These are phyloP conservation scores for Sclerotinia trifoliorum DNA, from an alignment of 2,329 filamentous ascomycete genomes.

Conservation along the genomic window DNA sequence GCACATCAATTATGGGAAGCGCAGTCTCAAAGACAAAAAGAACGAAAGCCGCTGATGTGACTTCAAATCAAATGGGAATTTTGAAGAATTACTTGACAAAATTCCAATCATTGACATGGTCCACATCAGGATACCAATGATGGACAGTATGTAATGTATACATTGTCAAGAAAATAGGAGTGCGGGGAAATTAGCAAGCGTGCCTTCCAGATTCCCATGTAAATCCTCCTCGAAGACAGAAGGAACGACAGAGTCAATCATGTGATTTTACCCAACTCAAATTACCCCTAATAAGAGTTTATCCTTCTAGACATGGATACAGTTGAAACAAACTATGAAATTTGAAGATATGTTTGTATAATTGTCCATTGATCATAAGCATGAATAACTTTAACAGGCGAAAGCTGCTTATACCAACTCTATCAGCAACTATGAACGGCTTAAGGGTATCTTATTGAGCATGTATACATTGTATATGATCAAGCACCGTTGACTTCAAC, in stretches of 20 bases:
- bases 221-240: neutral
- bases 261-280: neutral
- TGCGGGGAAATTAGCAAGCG: neutral
- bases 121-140: neutral
- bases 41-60: no score
- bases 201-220: neutral
- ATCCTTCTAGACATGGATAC: no score
- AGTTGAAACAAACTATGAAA: neutral
- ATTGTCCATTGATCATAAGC: neutral
- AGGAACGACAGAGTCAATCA: neutral
- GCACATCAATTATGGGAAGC: no score
- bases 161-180: neutral
- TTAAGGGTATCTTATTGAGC: neutral
- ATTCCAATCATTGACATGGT: neutral
- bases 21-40: no score
- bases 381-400: neutral
- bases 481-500: conserved; percentile 7
- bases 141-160: neutral
- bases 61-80: no score
- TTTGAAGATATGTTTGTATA: neutral
- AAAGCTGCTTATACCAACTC: neutral
- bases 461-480: neutral
- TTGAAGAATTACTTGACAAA: neutral
- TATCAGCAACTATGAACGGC: neutral
- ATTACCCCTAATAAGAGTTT: neutral